phyloP scores from a whole-genome alignment of 2,329 filamentous ascomycete species.

The Botrytis hyacinthi region DNA sequence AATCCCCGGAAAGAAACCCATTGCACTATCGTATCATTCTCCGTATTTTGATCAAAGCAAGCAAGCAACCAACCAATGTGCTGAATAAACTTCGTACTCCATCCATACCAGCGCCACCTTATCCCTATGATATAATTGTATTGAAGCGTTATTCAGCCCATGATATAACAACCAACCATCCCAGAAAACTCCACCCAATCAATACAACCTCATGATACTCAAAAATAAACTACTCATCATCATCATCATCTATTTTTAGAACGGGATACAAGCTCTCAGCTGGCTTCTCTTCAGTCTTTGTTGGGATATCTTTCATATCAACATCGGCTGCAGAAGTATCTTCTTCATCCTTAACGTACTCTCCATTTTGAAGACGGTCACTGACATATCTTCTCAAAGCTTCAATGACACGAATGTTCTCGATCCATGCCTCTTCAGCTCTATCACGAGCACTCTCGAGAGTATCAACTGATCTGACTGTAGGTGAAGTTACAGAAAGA shows the following conservation, averaged over 20 bases:
- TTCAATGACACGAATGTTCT: conserved; percentile 65
- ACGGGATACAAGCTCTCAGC: conserved; percentile 30
- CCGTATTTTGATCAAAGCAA: neutral
- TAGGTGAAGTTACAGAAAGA: conserved; percentile 50
- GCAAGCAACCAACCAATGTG: neutral
- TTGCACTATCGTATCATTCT: neutral
- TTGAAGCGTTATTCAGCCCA: neutral
- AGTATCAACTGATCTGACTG: conserved; percentile 50
- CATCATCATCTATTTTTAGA: conserved; percentile 29
- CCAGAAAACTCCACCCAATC: neutral
- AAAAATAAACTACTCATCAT: conserved; percentile 17
- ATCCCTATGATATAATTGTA: neutral
- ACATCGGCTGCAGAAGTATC: conserved; percentile 30
- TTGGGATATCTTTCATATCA: conserved; percentile 15
- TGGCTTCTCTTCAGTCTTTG: conserved; percentile 17
- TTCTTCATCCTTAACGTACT: conserved; percentile 46
- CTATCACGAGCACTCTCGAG: conserved; percentile 53
- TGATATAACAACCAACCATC: conserved; percentile 1
- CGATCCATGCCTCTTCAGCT: conserved; percentile 63
- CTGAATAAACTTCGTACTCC: neutral
- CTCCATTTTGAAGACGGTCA: conserved; percentile 54
- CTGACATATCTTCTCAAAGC: conserved; percentile 57
- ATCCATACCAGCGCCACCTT: neutral
- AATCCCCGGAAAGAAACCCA: neutral
- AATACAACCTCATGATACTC: neutral